These are phyloP conservation scores for Bryoglossum gracile DNA, from an alignment of 495 filamentous ascomycete species.

Conservation along the genomic window DNA sequence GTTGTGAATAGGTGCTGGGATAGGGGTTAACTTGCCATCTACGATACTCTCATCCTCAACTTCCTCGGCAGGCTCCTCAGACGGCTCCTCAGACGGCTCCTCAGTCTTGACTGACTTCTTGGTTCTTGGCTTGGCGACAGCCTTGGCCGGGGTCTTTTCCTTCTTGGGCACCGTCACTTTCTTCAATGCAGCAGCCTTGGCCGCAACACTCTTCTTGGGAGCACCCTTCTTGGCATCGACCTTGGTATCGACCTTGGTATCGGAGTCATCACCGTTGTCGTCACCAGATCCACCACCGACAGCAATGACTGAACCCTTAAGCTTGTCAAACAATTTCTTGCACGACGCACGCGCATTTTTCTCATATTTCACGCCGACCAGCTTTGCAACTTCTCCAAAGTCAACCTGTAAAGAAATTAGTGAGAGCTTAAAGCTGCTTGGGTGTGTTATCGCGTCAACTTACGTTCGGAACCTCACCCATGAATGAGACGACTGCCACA, in stretches of 20 bases:
- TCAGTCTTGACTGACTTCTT: neutral
- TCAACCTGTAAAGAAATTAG: conserved; percentile 19
- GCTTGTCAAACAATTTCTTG: conserved; percentile 20
- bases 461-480: conserved; percentile 10
- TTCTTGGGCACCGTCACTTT: neutral
- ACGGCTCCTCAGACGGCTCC: neutral
- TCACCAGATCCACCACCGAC: neutral
- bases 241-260: neutral
- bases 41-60: too few species aligned
- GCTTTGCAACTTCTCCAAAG: conserved; percentile 17
- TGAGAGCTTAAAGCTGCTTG: neutral
- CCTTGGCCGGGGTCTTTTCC: neutral
- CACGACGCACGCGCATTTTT: conserved; percentile 10
- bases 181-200: neutral
- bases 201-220: neutral
- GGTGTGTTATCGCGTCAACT: neutral
- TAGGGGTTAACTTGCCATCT: too few species aligned
- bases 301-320: conserved; percentile 1
- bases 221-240: conserved; percentile 8
- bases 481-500: neutral
- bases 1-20: too few species aligned
- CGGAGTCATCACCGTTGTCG: neutral
- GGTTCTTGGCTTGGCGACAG: too few species aligned
- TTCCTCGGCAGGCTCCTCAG: too few species aligned
- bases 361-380: conserved; percentile 12